These are phyloP conservation scores for Rhynchospora breviuscula DNA, from an alignment of 176 grass and related monocot genomes.

Conservation along the genomic window DNA sequence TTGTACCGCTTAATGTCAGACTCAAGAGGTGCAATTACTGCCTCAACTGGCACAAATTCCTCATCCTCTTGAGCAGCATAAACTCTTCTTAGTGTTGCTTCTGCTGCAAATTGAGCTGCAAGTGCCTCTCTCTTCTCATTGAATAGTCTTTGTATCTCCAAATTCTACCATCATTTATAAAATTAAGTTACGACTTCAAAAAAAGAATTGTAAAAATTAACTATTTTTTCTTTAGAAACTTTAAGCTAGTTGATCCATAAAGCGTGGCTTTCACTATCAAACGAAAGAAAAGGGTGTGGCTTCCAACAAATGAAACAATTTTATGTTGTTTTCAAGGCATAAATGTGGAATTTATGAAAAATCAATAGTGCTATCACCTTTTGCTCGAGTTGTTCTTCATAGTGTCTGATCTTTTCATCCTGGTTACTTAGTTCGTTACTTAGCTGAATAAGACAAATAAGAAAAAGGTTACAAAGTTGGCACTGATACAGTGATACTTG, in stretches of 20 bases:
- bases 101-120: slow-evolving; percentile 72
- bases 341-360: not conserved
- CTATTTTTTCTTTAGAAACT: not conserved
- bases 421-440: slow-evolving; percentile 73
- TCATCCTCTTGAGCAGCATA: slow-evolving; percentile 69
- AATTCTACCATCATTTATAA: slow-evolving; percentile 46
- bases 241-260: not conserved
- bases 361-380: slow-evolving; percentile 41
- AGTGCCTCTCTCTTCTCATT: slow-evolving; percentile 72
- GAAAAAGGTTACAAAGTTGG: not conserved
- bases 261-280: not conserved
- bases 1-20: slow-evolving; percentile 76
- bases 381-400: slow-evolving; percentile 72
- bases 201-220: not conserved
- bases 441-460: slow-evolving; percentile 40
- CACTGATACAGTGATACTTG: too few species aligned
- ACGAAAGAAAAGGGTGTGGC: not conserved
- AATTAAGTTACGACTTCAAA: not conserved
- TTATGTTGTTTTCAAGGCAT: not conserved
- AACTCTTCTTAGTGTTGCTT: slow-evolving; percentile 68
- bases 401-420: slow-evolving; percentile 55
- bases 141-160: slow-evolving; percentile 61
- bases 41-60: slow-evolving; percentile 63
- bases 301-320: not conserved
- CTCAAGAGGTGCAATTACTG: slow-evolving; percentile 70